These are phyloP conservation scores for Skeletonema marinoi DNA, from an alignment of 108 stramenopile genomes.

Conservation along the genomic window DNA sequence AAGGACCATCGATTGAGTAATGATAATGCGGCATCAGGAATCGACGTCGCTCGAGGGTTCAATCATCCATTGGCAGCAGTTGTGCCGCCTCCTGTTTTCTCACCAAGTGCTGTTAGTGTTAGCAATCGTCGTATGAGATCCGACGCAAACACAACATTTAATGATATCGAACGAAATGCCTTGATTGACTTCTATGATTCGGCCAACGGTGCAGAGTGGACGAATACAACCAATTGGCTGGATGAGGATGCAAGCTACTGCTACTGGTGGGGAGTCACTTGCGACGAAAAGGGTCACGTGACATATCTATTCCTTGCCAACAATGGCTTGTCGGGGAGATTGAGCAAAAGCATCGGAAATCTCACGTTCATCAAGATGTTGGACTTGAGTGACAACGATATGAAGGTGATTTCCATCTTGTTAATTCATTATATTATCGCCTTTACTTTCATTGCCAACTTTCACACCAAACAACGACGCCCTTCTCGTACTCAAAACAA, in stretches of 20 bases:
- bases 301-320: slow-evolving; percentile 10
- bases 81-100: no score
- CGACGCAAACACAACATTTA: not conserved
- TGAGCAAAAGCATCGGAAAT: no score
- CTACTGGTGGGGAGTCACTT: not conserved
- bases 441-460: not conserved
- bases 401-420: slow-evolving; percentile 1
- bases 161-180: not conserved
- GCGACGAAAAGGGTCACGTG: not conserved
- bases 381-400: slow-evolving; percentile 56
- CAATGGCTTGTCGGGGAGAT: slow-evolving; percentile 1
- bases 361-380: slow-evolving; percentile 53
- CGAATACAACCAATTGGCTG: not conserved
- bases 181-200: not conserved
- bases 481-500: not conserved
- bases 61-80: no score
- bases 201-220: not conserved
- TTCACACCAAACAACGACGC: not conserved
- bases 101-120: no score
- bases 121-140: no score
- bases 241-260: not conserved
- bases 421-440: no score
- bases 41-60: no score
- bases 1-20: no score
- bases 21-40: no score